These are phyloP conservation scores for Citrullus amarus DNA, from an alignment of 306 rosid species.

Conservation along the genomic window DNA sequence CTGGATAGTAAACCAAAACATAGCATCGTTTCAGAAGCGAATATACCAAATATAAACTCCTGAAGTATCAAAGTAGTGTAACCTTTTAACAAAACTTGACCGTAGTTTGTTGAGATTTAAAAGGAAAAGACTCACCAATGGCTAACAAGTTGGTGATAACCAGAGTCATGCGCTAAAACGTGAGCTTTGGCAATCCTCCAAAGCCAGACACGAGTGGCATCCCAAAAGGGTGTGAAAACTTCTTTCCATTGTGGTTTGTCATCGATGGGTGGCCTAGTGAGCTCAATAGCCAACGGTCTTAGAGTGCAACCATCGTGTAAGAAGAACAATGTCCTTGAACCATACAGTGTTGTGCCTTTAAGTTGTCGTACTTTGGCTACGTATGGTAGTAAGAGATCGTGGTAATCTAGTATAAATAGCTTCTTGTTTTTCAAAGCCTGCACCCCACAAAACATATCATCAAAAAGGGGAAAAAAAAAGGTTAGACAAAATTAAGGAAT, in stretches of 20 bases:
- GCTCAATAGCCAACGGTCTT: constrained; percentile 62
- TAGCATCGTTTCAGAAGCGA: not conserved
- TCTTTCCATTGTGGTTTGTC: constrained; percentile 63
- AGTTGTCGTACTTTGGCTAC: constrained; percentile 47
- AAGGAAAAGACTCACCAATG: constrained; percentile 44
- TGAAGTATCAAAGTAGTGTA: too few relatives aligned
- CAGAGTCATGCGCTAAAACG: constrained; percentile 73
- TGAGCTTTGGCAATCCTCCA: constrained; percentile 90
- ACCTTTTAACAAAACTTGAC: not conserved
- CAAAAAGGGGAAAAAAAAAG: not conserved
- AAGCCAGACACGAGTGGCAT: constrained; percentile 57
- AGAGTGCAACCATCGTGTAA: constrained; percentile 31
- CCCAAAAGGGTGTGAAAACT: constrained; percentile 39
- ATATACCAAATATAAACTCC: too few relatives aligned
- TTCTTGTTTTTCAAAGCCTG: constrained; percentile 59
- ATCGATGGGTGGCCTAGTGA: constrained; percentile 53
- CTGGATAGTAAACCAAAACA: constrained; percentile 17
- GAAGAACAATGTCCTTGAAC: constrained; percentile 68
- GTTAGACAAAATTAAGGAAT: not conserved
- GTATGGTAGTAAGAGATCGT: constrained; percentile 52
- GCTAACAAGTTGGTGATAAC: constrained; percentile 70
- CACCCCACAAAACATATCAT: not conserved
- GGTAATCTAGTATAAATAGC: constrained; percentile 66
- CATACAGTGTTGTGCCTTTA: constrained; percentile 61
- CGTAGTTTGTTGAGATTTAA: not conserved